Base-by-base conservation (phyloP, 208 protist species). In the Novymonas esmeraldas region DNA sequence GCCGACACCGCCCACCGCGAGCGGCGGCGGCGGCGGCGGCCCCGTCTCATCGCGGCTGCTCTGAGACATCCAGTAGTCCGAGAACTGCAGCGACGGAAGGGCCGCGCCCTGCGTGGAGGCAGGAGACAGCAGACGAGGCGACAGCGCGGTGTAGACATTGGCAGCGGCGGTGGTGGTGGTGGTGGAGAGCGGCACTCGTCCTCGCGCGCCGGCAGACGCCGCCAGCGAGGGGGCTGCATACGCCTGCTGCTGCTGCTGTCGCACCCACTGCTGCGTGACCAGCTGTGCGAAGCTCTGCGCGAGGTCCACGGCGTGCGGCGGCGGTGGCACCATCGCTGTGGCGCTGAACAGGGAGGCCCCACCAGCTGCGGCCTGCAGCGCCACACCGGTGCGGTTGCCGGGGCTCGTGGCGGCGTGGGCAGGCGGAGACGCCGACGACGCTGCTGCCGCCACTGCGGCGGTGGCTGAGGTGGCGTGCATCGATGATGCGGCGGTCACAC, bases 201-300 rank as follows among this genome's bases (percentile, higher is more conserved):
- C 33, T 29, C 29, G 29, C 20, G 54, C 36, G 20, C 31, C 39
- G 9, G 56, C 11, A 3, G 38, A 20, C 10, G 26, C 20, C 36
- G 39, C 24, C 39, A 33, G 22, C 11, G 56, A 48, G 4, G 38
- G 26, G 24, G 45, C 39, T 41, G 36, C 36, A 41, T 5, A 5
- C 36, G 36, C 36, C 10, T n/a, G 56, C 22, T 61, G 36, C 33
- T 63, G 51, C 51, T 60, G 68, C 39, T 67, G 59, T 16, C 33
- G 54, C 7, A 51, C 45, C 70, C 70, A 76, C 34, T 69, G 62
- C 31, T 62, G 28, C 14, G 39, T 36, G 0, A 60, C 59, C 7
- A 65, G 38, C 7, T 60, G 55, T 29, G 62, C 59, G 45, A 76
- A 76, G 55, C 38, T 62, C 62, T 76, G 61, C 18, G 62, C 62